Evolutionary conservation across 441 rosid species (phyloP), one percentile per base, ranked within the genome.

Genomic region (Iberis amara): DNA sequence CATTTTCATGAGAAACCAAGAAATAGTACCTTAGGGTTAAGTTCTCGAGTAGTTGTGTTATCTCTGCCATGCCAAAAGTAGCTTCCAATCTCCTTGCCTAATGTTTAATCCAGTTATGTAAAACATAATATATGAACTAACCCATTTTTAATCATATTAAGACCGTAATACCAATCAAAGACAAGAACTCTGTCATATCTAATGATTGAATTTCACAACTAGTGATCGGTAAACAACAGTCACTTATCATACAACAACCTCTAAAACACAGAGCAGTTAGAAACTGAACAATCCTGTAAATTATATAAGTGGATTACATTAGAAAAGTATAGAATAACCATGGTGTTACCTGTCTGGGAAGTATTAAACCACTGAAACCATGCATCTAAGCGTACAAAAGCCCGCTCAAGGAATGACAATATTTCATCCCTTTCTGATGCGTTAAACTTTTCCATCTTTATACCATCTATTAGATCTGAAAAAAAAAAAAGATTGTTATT

Each of bases 41-140:
- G 81, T 68, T 94, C 99, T 48, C 80, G 86, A 47, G 55, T 69
- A 62, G 91, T 73, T 39, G 66, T 66, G 61, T 61, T 77, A 68
- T 94, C 96, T 70, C 99, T 83, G 59, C 98, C 99, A 71, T 90
- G 98, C 99, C 99, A 94, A 71, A 64, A 94, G 70, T 83, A 90
- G 82, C 85, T 81, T 61, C 90, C 68, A 43, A 8, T 65, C 57
- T 83, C 82, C 73, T 83, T 87, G 39, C 96, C 98, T 94, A 77
- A 44, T 24, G 26, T 59, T 59, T 35, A 47, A 53, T 9, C n/a
- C 40, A 5, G 46, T 15, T 38, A 59, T 23, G 11, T 18, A 5
- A 41, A 50, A 32, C 9, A 30, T 7, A 10, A 7, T 38, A 45
- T 23, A 41, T 46, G 56, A 59, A 31, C 5, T 38, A 32, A 31